Evolutionary conservation across 306 rosid species (phyloP), one percentile per base, ranked within the genome.

Genomic region (Rubus idaeus): DNA sequence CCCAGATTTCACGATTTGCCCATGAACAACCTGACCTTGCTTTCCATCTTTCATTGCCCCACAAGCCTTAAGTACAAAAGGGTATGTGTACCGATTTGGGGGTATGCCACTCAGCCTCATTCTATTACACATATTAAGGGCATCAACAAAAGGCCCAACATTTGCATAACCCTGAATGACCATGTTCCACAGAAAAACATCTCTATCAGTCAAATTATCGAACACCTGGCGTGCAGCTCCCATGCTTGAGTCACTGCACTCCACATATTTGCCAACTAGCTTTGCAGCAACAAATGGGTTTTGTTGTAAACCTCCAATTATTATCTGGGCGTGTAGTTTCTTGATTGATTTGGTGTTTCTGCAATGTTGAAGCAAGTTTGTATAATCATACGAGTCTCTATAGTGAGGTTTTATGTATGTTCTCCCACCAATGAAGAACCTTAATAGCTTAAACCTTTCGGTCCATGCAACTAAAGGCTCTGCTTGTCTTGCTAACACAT

Each of bases 31-130:
- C 70, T 45, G 65, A 64, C 98, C 96, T 50, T 79, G 86, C 3
- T 23, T 75, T 44, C 26, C 65, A 67, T 82, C 88, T 75, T 82
- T 80, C 84, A 83, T 86, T 11, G 89, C 83, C 30, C 89, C 87
- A 71, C 91, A 91, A 37, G 96, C 98, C 91, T 91, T 88, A 45
- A 93, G 87, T 73, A 87, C 91, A 77, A 88, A 87, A 61, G 97
- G 90, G 84, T 81, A 91, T 8, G 93, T 91, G 83, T 91, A 93
- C 10, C 77, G 52, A 35, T 87, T 91, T 0, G 88, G 83, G 42
- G 70, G 12, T n/a, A 74, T 35, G 8, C 90, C 93, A 67, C 76
- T 37, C 26, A 26, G 40, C 21, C 86, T 86, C 91, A 91, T 89
- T 26, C 73, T 79, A 68, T 83, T 74, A 37, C 80, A 91, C 69